Base-by-base conservation (phyloP, 2,329 filamentous ascomycete species). In the Trichoderma simmonsii region DNA sequence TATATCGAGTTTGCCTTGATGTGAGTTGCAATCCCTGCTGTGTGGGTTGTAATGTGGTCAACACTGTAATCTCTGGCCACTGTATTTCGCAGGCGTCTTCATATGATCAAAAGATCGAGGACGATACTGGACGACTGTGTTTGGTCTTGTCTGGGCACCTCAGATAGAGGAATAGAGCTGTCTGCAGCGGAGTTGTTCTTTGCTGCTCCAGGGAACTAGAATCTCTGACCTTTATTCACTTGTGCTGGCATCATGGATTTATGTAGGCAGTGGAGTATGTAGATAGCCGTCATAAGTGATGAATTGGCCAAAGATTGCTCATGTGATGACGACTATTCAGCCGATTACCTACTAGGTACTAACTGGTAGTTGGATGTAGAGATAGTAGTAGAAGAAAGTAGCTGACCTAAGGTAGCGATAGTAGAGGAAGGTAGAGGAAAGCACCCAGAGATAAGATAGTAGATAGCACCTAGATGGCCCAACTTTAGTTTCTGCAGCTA, bases 31-130 rank as follows among this genome's bases (percentile, higher is more conserved):
- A 21, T 51, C 18, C 2, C 18, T 4, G 8, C 1, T 11, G n/a
- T 48, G 2, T 48, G 2, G 18, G 7, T 48, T 48, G 4, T 1
- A 7, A n/a, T 21, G 1, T 21, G 8, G n/a, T 3, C 1, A 0
- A 48, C 0, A 8, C n/a, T 11, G 43, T 48, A 21, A 4, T 48
- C n/a, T 9, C 18, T 48, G 4, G 43, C 43, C n/a, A n/a, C n/a
- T 48, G 43, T 8, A 48, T n/a, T 48, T 3, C n/a, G 0, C 8
- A 48, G 43, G 43, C 18, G 43, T n/a, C 11, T 21, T 21, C 43
- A 48, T 21, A 1, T 21, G 36, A 18, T 43, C 36, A 43, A 43
- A 43, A n/a, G 8, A 43, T n/a, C 36, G 15, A 39, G 18, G 39
- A n/a, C 7, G 1, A n/a, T 43, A n/a, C 18, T 9, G 39, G 36